Conservation (phyloP, 2,329 filamentous ascomycete species). For the Aspergillus persii region DNA sequence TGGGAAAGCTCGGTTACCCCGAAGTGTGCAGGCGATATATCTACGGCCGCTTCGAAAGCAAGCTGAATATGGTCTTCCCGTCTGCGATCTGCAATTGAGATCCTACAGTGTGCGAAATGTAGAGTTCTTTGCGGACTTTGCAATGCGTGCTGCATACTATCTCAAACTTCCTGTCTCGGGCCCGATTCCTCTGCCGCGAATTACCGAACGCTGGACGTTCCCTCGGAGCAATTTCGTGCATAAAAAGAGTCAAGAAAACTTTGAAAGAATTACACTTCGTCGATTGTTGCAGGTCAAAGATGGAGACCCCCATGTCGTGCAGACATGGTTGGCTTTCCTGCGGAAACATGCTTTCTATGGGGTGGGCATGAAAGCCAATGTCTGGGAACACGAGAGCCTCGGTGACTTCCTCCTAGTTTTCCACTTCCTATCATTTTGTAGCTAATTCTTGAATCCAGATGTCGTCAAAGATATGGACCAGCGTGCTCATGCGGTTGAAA, state of each 20-base stretch:
- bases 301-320: slow-evolving; percentile 81
- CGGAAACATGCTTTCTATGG: slow-evolving; percentile 91
- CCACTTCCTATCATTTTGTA: background rate
- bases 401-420: slow-evolving; percentile 48
- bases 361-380: slow-evolving; percentile 98
- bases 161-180: slow-evolving; percentile 81
- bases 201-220: slow-evolving; percentile 92
- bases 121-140: slow-evolving; percentile 93
- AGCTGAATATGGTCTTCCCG: slow-evolving; percentile 72
- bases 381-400: slow-evolving; percentile 80
- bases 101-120: slow-evolving; percentile 88
- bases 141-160: slow-evolving; percentile 91
- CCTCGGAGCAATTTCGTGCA: slow-evolving; percentile 85
- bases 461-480: slow-evolving; percentile 42
- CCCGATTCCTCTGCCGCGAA: slow-evolving; percentile 79
- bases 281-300: slow-evolving; percentile 90
- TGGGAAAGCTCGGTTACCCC: slow-evolving; percentile 60
- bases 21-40: slow-evolving; percentile 81
- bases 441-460: slow-evolving; percentile 29
- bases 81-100: slow-evolving; percentile 87
- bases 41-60: slow-evolving; percentile 76
- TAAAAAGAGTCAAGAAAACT: slow-evolving; percentile 98
- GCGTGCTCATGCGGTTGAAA: slow-evolving; percentile 36
- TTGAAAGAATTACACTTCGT: slow-evolving; percentile 83
- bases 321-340: slow-evolving; percentile 88